Evolutionary conservation across 495 filamentous ascomycete genomes (phyloP).

Genomic region (Aspergillus bridgeri): DNA sequence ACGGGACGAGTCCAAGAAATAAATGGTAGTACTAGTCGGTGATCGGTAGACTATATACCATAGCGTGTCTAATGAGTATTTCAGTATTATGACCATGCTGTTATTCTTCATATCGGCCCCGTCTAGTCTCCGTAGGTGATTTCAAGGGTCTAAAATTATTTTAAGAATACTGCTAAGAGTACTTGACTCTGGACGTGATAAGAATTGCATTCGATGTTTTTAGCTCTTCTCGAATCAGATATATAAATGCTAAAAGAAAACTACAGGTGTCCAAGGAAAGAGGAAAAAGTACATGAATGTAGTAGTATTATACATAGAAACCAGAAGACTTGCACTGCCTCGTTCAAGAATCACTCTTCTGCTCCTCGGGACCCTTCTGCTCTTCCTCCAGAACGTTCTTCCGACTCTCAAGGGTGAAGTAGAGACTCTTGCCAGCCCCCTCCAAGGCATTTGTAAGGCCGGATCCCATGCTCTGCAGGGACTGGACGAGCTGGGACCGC

Average conservation of each 20-base stretch:
- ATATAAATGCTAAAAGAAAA: conserved; percentile 18
- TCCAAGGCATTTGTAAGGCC: conserved; percentile 72
- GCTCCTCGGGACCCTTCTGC: conserved; percentile 33
- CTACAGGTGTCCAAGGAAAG: conserved; percentile 5
- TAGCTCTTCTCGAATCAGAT: conserved; percentile 6
- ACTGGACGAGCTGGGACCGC: conserved; percentile 71
- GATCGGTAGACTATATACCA: background rate
- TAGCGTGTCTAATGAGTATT: background rate
- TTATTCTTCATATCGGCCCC: background rate
- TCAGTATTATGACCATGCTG: background rate
- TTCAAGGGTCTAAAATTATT: background rate
- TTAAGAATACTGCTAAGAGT: background rate
- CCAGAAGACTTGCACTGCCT: conserved; percentile 8
- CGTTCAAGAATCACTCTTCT: conserved; percentile 34
- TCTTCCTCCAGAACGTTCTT: conserved; percentile 75
- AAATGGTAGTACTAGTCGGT: background rate
- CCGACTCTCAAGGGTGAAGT: conserved; percentile 78
- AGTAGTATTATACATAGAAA: conserved; percentile 39
- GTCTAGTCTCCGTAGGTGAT: background rate
- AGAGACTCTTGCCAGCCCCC: conserved; percentile 71
- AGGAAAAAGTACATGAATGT: conserved; percentile 14
- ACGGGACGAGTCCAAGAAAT: background rate
- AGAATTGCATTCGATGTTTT: conserved; percentile 9
- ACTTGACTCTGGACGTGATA: background rate
- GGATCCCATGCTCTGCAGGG: conserved; percentile 72